Evolutionary conservation across 768 basidiomycete genomes (phyloP), one percentile per base, ranked within the genome.

Genomic region (Rhodosporidiobolus sp.): DNA sequence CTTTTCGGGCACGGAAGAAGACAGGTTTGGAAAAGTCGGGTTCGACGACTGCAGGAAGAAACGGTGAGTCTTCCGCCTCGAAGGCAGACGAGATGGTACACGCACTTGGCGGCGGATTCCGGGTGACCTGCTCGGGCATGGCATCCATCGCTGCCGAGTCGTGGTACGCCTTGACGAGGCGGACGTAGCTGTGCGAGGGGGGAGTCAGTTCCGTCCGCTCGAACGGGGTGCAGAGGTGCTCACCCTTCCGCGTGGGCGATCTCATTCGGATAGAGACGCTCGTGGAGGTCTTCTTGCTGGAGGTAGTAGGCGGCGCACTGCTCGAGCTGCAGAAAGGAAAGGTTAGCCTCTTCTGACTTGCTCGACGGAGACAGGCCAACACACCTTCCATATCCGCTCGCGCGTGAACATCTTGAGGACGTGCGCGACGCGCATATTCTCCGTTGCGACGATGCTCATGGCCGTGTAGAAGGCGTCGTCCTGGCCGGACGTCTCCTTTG

Each of bases 371-470:
- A 16, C 22, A 0, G 12, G 32, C 9, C 16, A 2, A 45, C 65
- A 11, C 46, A 71, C 74, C 57, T 75, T 75, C 66, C 58, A 68
- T 50, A 75, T 67, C 63, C 74, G 66, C 50, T 68, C 63, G 43
- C 74, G 49, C 0, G 67, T 67, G 26, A 35, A 75, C 66, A 67
- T 68, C 63, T 75, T 75, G 46, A 75, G 59, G 7, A 65, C 67
- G 62, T 75, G 70, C 22, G 69, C 63, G 3, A 60, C 70, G 4
- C 74, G 61, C 74, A 75, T 75, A 63, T 71, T 71, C 64, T 75
- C 74, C 2, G 65, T 67, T 14, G 74, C 74, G 32, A 71, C 67
- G 34, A 75, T 43, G 2, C 48, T 35, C 24, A 58, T 69, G 0
- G 54, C 63, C 26, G 64, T 32, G 55, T 75, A 75, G 49, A 71